Conservation (phyloP, 164 flowering plant species). For the Macadamia integrifolia region DNA sequence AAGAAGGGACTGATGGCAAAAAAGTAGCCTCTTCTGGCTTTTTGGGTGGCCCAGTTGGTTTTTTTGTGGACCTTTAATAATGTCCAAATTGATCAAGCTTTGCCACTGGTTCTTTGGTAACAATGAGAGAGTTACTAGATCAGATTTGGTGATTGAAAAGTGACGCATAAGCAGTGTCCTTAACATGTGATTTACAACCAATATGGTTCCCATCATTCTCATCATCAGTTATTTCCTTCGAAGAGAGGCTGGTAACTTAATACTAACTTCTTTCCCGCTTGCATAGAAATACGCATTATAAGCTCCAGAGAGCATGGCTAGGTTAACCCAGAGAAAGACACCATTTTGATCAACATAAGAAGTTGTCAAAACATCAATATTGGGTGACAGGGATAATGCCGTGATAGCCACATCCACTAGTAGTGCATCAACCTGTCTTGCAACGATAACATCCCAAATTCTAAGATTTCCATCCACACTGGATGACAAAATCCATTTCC, state of each 20-base stretch:
- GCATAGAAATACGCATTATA: slow-evolving; percentile 51
- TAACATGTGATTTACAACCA: slow-evolving; percentile 9
- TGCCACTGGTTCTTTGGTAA: slow-evolving; percentile 99
- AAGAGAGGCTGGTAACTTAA: slow-evolving; percentile 69
- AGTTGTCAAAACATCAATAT: slow-evolving; percentile 92
- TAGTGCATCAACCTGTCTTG: slow-evolving; percentile 85
- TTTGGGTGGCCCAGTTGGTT: slow-evolving; percentile 90
- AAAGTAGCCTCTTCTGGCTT: slow-evolving; percentile 92
- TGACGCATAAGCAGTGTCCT: slow-evolving; percentile 10
- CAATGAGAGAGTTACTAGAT: slow-evolving; percentile 87
- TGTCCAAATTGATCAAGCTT: slow-evolving; percentile 80
- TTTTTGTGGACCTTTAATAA: slow-evolving; percentile 88
- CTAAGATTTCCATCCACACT: slow-evolving; percentile 98
- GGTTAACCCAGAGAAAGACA: slow-evolving; percentile 85
- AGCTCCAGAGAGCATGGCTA: slow-evolving; percentile 77
- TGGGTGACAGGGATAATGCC: slow-evolving; percentile 84
- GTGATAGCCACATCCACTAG: slow-evolving; percentile 77
- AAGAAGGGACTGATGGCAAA: slow-evolving; percentile 86
- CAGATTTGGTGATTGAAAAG: slow-evolving; percentile 49
- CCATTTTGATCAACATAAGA: slow-evolving; percentile 96
- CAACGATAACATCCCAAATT: slow-evolving; percentile 93
- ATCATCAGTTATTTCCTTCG: slow-evolving; percentile 32
- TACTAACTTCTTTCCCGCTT: slow-evolving; percentile 69
- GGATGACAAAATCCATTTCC: slow-evolving; percentile 93
- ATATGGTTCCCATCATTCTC: slow-evolving; percentile 22